Base-by-base conservation (phyloP, 495 filamentous ascomycete species). In the Daldinia childiae region DNA sequence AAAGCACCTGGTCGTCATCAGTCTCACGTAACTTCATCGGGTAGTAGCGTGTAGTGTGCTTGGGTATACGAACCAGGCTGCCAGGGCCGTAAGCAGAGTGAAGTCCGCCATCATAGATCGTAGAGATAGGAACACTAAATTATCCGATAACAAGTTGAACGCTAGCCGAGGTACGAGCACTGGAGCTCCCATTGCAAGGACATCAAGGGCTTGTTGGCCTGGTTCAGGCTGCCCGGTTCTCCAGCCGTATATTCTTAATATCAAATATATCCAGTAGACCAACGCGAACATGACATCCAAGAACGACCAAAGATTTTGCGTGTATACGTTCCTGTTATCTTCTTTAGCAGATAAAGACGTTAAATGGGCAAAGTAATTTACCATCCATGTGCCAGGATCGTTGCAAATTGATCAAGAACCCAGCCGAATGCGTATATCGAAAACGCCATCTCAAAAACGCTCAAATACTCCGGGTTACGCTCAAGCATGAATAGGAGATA, bases 281-380 rank as follows among this genome's bases (percentile, higher is more conserved):
- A 79, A 21, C 24, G 85, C 82, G 74, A 92, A 93, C 19, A 86
- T 87, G 32, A 91, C 84, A 69, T 93, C 90, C 14, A 93, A 84
- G 76, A 93, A 93, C 0, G 90, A 90, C 90, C 90, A 93, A 19
- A 93, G 83, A 69, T 92, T 91, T 72, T 93, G 89, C 5, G 90
- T 91, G 73, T 92, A 91, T 6, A 92, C 91, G 52, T 86, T 83
- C 90, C 90, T 92, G 24, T 81, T 34, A 4, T 30, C 5, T 15
- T 17, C 30, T 21, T 69, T 41, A 63, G 69, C 41, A 62, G 50
- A 21, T 24, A 38, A 55, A 4, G 3, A 61, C 6, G 11, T 56
- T 0, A 50, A 19, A 34, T 39, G 59, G 11, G 24, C 7, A 38
- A 45, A 52, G 12, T 36, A 58, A 76, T 76, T 36, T 69, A 83